These are phyloP conservation scores for Coriaria nepalensis DNA, from an alignment of 306 rosid species.

Conservation along the genomic window DNA sequence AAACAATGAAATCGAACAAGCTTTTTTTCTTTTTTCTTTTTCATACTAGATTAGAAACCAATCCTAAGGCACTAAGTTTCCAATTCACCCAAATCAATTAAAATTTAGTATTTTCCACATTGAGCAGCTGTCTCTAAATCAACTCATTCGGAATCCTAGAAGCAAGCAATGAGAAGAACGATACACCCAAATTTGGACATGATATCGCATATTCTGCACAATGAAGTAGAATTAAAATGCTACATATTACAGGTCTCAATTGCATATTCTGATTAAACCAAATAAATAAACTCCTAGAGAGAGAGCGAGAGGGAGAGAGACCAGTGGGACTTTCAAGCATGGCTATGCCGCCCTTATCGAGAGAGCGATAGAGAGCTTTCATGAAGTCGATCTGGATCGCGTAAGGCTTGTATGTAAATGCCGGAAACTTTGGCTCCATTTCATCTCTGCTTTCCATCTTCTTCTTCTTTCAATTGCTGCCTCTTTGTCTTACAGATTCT, in stretches of 20 bases:
- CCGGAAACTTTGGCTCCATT: slow-evolving; percentile 30
- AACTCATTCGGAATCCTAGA: no score
- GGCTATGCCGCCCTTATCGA: slow-evolving; percentile 64
- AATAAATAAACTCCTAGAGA: background rate
- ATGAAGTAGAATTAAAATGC: no score
- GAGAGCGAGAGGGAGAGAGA: slow-evolving; percentile 5
- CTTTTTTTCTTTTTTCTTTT: background rate
- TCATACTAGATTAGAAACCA: no score
- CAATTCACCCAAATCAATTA: no score
- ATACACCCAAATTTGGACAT: no score
- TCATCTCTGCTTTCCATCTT: slow-evolving; percentile 13
- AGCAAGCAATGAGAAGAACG: no score
- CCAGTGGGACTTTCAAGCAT: slow-evolving; percentile 95
- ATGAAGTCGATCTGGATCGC: slow-evolving; percentile 78
- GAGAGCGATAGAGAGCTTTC: slow-evolving; percentile 64
- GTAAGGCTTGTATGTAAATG: slow-evolving; percentile 73
- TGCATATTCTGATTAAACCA: no score
- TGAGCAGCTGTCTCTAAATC: no score
- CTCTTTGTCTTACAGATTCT: background rate
- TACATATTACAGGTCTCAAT: no score
- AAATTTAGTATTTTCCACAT: no score
- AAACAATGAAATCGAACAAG: background rate
- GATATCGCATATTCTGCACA: no score
- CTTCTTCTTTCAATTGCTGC: slow-evolving; percentile 15
- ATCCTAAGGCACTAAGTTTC: no score